Percentiles rank a stretch among this genome's conserved stretches.
phyloP scores from a whole-genome alignment of 345 rosid species.

The Dovyalis caffra region DNA sequence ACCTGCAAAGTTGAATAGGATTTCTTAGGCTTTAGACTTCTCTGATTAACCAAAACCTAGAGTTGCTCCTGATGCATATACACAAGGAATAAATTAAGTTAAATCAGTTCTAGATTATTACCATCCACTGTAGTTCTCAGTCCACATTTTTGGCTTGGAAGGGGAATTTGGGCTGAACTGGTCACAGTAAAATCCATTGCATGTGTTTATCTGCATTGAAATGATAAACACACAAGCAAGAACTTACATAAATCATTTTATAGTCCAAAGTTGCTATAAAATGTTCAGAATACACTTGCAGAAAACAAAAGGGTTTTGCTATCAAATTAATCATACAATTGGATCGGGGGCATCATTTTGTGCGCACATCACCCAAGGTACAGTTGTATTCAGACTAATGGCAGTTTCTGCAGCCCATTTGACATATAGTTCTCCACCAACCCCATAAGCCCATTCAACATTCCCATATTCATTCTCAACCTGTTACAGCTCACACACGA shows the following conservation, averaged over 20 bases:
- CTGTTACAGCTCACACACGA: constrained; percentile 27
- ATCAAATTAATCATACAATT: constrained; percentile 32
- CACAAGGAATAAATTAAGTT: background rate
- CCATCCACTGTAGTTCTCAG: too few species aligned
- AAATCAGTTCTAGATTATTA: constrained; percentile 13
- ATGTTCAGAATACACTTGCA: background rate
- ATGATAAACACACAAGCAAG: too few species aligned
- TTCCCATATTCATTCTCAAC: constrained; percentile 66
- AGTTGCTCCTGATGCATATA: background rate
- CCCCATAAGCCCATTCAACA: constrained; percentile 57
- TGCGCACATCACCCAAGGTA: constrained; percentile 70
- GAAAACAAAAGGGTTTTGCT: background rate
- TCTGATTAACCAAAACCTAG: background rate
- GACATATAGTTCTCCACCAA: constrained; percentile 46
- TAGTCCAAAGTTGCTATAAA: background rate
- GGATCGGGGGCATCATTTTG: constrained; percentile 68
- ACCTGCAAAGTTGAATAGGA: constrained; percentile 35
- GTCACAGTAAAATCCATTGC: constrained; percentile 71
- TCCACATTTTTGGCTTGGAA: too few species aligned
- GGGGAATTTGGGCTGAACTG: too few species aligned
- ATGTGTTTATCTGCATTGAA: constrained; percentile 57
- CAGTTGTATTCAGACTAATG: constrained; percentile 51
- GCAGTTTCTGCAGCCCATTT: constrained; percentile 73
- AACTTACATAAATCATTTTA: background rate
- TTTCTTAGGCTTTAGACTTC: background rate